Conservation (phyloP, 352 stramenopile species). For the Phytophthora tentaculata region DNA sequence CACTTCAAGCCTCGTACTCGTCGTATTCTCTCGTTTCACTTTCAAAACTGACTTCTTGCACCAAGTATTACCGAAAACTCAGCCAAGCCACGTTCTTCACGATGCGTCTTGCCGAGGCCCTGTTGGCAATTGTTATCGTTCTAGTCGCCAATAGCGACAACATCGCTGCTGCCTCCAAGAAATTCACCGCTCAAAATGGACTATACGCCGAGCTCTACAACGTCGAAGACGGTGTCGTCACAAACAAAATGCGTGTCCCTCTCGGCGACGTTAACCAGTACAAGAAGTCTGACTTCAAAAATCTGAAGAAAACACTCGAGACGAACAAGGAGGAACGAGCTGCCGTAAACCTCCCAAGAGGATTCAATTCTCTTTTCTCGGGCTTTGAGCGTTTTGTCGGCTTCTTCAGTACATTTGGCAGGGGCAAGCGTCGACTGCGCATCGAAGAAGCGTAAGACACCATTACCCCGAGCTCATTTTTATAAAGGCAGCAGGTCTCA, state of each 20-base stretch:
- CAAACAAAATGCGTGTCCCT: constrained; percentile 18
- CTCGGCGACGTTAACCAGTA: constrained; percentile 18
- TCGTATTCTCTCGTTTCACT: constrained; percentile 2
- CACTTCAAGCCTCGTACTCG: neutral
- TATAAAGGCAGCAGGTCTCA: neutral
- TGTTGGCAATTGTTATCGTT: constrained; percentile 10
- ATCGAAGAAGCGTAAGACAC: constrained; percentile 4
- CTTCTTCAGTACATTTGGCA: constrained; percentile 1
- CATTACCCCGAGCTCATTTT: neutral
- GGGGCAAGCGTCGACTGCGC: constrained; percentile 6
- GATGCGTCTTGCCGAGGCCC: constrained; percentile 10
- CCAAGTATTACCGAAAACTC: neutral
- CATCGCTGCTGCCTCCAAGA: constrained; percentile 8
- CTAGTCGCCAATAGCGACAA: constrained; percentile 10
- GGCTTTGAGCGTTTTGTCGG: constrained; percentile 8
- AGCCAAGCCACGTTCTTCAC: neutral
- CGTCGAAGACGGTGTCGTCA: constrained; percentile 18
- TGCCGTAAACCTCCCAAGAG: constrained; percentile 5
- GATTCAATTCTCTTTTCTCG: constrained; percentile 5
- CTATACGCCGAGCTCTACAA: constrained; percentile 18
- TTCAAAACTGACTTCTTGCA: neutral
- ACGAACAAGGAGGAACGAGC: constrained; percentile 15
- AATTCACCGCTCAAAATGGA: constrained; percentile 7
- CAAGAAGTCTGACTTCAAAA: constrained; percentile 11
- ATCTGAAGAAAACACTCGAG: constrained; percentile 6